A percentile compares a stretch with the other conserved stretches of the same genome.
These are phyloP conservation scores for Coemansia sp. DNA, from an alignment of 192 early-diverging fungal genomes.

Conservation along the genomic window DNA sequence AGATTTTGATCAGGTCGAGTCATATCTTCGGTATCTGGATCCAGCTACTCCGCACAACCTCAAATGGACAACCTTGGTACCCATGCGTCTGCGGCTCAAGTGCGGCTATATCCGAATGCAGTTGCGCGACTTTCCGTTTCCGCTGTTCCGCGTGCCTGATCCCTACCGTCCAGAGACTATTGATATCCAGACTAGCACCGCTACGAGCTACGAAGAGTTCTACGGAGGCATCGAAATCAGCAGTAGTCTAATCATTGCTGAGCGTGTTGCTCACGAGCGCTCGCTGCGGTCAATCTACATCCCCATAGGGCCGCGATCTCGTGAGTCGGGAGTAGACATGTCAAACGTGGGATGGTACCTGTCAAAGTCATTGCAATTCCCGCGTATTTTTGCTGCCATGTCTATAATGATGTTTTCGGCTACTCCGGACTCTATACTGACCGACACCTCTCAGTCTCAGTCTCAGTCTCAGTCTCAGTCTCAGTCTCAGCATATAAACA, in stretches of 20 bases:
- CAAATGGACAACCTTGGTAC: conserved; percentile 51
- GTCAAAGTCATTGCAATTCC: conserved; percentile 52
- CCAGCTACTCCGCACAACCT: conserved; percentile 44
- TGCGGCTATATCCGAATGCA: conserved; percentile 50
- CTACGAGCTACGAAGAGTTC: conserved; percentile 40
- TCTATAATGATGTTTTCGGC: conserved; percentile 50
- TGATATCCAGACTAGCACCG: background rate
- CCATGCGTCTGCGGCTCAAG: conserved; percentile 47
- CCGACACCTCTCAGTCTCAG: conserved; percentile 6
- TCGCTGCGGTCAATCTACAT: conserved; percentile 48
- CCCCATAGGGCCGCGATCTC: conserved; percentile 40
- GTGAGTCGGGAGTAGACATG: conserved; percentile 25
- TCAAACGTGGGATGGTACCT: conserved; percentile 44
- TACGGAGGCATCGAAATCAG: conserved; percentile 47
- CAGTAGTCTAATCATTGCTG: conserved; percentile 45
- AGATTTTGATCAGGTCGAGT: conserved; percentile 47
- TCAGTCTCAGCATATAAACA: conserved; percentile 20
- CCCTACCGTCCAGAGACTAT: conserved; percentile 32
- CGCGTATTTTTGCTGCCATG: conserved; percentile 43
- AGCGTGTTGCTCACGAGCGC: conserved; percentile 38
- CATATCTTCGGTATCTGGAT: conserved; percentile 54
- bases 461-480: too few species aligned
- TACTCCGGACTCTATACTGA: conserved; percentile 8
- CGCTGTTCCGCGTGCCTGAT: conserved; percentile 54
- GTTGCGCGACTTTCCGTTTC: conserved; percentile 57